Conservation (phyloP, 2,329 filamentous ascomycete species). For the Claviceps fusiformis region DNA sequence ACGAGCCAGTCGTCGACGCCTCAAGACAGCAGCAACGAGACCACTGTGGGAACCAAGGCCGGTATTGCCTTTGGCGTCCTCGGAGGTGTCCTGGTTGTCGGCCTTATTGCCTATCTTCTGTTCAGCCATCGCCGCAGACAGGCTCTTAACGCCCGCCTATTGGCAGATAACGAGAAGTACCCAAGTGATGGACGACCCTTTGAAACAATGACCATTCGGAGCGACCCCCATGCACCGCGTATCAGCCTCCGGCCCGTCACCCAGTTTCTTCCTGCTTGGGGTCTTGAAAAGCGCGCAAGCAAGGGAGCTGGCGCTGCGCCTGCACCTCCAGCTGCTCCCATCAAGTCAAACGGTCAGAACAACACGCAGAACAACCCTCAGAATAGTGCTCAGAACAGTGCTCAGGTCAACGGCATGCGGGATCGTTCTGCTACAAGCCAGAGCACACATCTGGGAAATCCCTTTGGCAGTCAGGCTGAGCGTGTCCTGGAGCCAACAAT, state of each 20-base stretch:
- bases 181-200: constrained; percentile 19
- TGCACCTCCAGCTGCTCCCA: constrained; percentile 13
- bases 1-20: constrained; percentile 5
- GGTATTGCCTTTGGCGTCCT: constrained; percentile 78
- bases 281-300: constrained; percentile 35
- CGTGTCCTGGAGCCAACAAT: constrained; percentile 28
- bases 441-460: constrained; percentile 47
- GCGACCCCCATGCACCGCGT: constrained; percentile 50
- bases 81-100: constrained; percentile 50
- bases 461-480: constrained; percentile 54
- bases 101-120: constrained; percentile 56
- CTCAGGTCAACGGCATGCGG: constrained; percentile 23
- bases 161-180: constrained; percentile 52
- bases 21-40: constrained; percentile 8
- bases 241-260: constrained; percentile 76
- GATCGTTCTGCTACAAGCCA: constrained; percentile 33
- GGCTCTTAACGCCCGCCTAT: constrained; percentile 29
- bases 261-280: constrained; percentile 59
- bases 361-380: too few relatives aligned
- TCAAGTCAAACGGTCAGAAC: constrained; percentile 12
- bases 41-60: constrained; percentile 44
- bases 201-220: constrained; percentile 4
- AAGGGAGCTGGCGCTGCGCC: constrained; percentile 31
- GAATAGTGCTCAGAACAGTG: too few relatives aligned
- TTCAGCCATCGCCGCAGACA: constrained; percentile 60